phyloP scores from a whole-genome alignment of 441 rosid species.

The Brassica balearica region DNA sequence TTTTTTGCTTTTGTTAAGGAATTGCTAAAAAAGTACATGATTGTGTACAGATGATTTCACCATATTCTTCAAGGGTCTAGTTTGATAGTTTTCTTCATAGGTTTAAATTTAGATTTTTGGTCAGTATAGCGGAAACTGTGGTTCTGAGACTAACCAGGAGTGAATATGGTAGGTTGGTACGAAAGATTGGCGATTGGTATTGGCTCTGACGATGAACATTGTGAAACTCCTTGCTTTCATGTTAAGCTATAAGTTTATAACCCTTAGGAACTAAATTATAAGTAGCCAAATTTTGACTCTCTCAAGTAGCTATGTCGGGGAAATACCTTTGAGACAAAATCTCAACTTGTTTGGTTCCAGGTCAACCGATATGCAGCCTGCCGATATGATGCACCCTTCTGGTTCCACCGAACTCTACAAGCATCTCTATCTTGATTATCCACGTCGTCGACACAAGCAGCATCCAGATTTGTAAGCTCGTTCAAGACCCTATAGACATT shows the following conservation, averaged over 20 bases:
- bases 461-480: conserved; percentile 67
- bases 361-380: conserved; percentile 43
- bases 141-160: background rate
- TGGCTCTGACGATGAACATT: conserved; percentile 11
- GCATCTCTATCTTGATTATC: conserved; percentile 64
- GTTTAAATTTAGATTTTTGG: background rate
- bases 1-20: conserved; percentile 35
- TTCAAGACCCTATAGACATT: conserved; percentile 72
- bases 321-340: conserved; percentile 59
- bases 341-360: conserved; percentile 60
- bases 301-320: conserved; percentile 52
- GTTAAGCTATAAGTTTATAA: background rate
- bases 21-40: conserved; percentile 22
- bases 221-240: conserved; percentile 1
- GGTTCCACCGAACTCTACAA: conserved; percentile 72
- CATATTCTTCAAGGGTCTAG: conserved; percentile 21
- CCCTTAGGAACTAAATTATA: background rate
- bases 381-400: conserved; percentile 72
- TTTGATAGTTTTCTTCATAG: conserved; percentile 33
- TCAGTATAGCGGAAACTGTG: background rate
- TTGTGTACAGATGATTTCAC: conserved; percentile 20
- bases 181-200: conserved; percentile 5
- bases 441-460: conserved; percentile 18
- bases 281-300: background rate
- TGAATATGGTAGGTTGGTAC: conserved; percentile 7